Evolutionary conservation across 306 rosid genomes (phyloP).

Genomic region (Trifolium dubium): DNA sequence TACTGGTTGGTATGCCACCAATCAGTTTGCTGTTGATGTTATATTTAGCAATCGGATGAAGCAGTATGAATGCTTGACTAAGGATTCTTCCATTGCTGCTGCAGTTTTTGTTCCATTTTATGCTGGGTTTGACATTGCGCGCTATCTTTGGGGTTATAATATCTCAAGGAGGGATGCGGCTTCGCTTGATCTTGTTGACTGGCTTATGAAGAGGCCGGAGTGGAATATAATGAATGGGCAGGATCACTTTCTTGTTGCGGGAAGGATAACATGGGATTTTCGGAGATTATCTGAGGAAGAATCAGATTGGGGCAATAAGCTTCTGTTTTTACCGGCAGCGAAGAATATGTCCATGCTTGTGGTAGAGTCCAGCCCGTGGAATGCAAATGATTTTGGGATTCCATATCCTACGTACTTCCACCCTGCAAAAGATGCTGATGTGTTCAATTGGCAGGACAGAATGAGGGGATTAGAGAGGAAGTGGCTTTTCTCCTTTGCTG

Average conservation of each 20-base stretch:
- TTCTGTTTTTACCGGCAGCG: constrained; percentile 89
- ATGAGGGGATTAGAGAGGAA: constrained; percentile 59
- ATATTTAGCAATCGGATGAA: constrained; percentile 92
- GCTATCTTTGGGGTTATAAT: constrained; percentile 93
- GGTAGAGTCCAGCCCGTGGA: constrained; percentile 99
- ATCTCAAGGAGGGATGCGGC: constrained; percentile 87
- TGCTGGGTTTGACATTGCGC: constrained; percentile 94
- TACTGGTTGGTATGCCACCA: constrained; percentile 91
- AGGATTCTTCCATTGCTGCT: constrained; percentile 86
- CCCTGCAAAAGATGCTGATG: constrained; percentile 91
- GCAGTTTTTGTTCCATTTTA: constrained; percentile 94
- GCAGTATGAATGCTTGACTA: constrained; percentile 89
- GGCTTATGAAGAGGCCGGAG: constrained; percentile 96
- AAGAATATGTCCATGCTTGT: constrained; percentile 99
- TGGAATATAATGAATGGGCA: constrained; percentile 88
- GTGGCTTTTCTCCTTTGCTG: constrained; percentile 97
- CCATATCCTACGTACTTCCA: constrained; percentile 98
- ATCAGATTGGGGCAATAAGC: constrained; percentile 91
- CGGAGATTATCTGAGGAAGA: constrained; percentile 78
- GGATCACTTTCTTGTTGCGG: constrained; percentile 96
- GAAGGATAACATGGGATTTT: constrained; percentile 98
- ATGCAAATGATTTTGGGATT: constrained; percentile 94
- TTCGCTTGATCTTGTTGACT: constrained; percentile 81
- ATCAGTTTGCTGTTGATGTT: constrained; percentile 97
- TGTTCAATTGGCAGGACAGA: constrained; percentile 61